phyloP scores from a whole-genome alignment of 345 rosid genomes.

The Populus pruinosa region DNA sequence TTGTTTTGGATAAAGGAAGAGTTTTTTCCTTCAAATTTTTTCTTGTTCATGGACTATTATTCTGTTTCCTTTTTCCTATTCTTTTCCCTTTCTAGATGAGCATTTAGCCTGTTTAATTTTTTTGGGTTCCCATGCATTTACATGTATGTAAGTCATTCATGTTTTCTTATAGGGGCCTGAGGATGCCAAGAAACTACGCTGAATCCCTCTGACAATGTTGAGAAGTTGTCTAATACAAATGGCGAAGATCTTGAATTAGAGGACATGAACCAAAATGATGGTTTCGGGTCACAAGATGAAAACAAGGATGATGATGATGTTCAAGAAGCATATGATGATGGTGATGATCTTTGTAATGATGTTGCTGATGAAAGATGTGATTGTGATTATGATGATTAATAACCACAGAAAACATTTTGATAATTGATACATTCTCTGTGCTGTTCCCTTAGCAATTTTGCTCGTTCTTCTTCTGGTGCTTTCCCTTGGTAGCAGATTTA shows the following conservation, averaged over 20 bases:
- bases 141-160: not conserved
- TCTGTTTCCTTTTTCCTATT: not conserved
- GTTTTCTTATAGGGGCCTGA: not conserved
- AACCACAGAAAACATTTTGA: no score
- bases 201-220: slow-evolving; percentile 24
- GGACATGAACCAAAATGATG: not conserved
- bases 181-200: slow-evolving; percentile 31
- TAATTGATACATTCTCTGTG: no score
- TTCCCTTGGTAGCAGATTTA: no score
- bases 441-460: no score
- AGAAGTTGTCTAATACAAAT: slow-evolving; percentile 1
- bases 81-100: not conserved
- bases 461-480: no score
- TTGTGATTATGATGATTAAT: no score
- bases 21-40: not conserved
- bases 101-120: not conserved
- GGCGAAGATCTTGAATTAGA: slow-evolving; percentile 11
- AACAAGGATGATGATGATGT: slow-evolving; percentile 4
- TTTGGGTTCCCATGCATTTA: not conserved
- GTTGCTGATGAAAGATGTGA: no score
- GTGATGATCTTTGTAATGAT: no score
- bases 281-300: not conserved
- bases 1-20: not conserved
- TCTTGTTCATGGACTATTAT: not conserved
- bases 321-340: no score